Evolutionary conservation across 2,329 filamentous ascomycete species (phyloP), one percentile per base, ranked within the genome.

Genomic region (Pseudogymnoascus verrucosus): DNA sequence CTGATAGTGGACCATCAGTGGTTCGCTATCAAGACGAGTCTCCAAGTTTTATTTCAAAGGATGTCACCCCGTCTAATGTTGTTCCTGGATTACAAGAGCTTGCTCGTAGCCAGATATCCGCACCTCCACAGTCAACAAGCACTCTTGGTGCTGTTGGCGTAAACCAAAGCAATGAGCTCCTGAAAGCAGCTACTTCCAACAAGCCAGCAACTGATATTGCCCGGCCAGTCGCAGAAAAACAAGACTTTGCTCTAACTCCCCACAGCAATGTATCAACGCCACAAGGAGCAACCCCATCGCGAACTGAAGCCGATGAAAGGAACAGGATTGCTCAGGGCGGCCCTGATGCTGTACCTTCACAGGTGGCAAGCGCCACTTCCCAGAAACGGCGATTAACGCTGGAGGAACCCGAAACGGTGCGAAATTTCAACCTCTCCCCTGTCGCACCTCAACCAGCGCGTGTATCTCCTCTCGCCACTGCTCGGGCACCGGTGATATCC

Each of bases 361-460:
- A 57, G 28, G 34, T 23, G 34, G 34, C 59, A 61, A 42, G 23
- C 37, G 59, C 37, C 12, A 21, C 37, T 5, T 19, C 59, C 14
- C 34, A 61, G 19, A 39, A 61, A 11, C 34, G 59, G 14, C 59
- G 59, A 11, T 16, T 61, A 34, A 26, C 59, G 19, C 34, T 42
- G 19, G 59, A 61, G 14, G 59, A 61, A 12, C 59, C 59, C 19
- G 59, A 31, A 26, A 42, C 34, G 8, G 86, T 71, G 87, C 86
- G 69, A 88, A 92, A 61, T 72, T 62, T 39, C 57, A 87, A 93
- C 70, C 84, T 87, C 61, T 87, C 86, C 37, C 89, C 88, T 44
- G 77, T 88, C 71, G 90, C 90, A 61, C 89, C 90, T 26, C 89
- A 90, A 71, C 89, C 90, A 62, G 86, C 87, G 60, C 88, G 90